Evolutionary conservation across 805 yeast species (phyloP).

Genomic region (Jamesozyma piceae): DNA sequence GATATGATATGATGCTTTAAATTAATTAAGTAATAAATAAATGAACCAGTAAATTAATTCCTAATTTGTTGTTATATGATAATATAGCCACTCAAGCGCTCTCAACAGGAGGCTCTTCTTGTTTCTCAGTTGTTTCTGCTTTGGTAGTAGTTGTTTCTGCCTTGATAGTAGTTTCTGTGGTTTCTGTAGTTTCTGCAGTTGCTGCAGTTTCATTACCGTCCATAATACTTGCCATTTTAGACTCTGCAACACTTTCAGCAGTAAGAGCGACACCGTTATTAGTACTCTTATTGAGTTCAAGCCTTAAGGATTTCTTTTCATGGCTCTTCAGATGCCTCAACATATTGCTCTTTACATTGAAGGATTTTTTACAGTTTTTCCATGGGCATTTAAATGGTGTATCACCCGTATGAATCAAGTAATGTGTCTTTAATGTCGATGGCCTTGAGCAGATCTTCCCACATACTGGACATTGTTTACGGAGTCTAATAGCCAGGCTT

Average conservation of each 20-base stretch:
- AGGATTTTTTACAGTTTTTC: conserved; percentile 56
- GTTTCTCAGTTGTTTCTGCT: no score
- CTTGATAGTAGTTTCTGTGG: no score
- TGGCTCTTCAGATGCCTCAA: conserved; percentile 71
- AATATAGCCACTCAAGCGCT: no score
- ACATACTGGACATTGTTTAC: conserved; percentile 47
- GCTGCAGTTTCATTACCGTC: background rate
- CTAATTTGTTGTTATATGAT: no score
- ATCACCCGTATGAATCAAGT: conserved; percentile 74
- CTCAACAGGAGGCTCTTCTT: no score
- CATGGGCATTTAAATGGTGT: conserved; percentile 60
- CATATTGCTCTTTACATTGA: conserved; percentile 73
- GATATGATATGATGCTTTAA: no score
- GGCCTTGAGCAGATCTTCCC: conserved; percentile 74
- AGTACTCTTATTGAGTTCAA: background rate
- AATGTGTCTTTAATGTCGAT: conserved; percentile 70
- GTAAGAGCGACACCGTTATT: background rate
- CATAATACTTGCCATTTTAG: background rate
- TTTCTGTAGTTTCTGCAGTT: no score
- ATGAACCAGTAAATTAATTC: no score
- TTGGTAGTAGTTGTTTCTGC: no score
- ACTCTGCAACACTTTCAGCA: no score
- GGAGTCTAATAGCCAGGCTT: conserved; percentile 7
- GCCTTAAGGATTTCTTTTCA: conserved; percentile 21
- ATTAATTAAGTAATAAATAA: no score